Conservation (phyloP, 2,329 filamentous ascomycete species). For the Dactylonectria macrodidyma region DNA sequence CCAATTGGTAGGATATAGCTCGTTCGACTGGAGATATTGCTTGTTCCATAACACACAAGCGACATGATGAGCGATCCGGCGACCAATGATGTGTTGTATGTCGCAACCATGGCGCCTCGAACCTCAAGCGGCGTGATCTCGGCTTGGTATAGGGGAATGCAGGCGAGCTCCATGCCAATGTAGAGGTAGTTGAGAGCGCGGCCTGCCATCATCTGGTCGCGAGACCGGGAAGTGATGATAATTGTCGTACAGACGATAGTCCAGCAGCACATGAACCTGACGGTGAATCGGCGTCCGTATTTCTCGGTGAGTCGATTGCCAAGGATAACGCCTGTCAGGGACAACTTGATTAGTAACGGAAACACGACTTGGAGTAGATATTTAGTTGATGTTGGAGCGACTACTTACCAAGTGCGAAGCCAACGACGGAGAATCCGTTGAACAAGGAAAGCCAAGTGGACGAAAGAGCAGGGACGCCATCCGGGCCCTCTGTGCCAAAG, state of each 20-base stretch:
- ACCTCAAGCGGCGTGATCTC: slow-evolving; percentile 50
- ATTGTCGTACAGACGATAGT: slow-evolving; percentile 52
- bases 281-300: slow-evolving; percentile 53
- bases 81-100: slow-evolving; percentile 20
- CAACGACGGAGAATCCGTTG: slow-evolving; percentile 53
- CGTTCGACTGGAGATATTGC: slow-evolving; percentile 45
- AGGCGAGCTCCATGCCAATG: slow-evolving; percentile 57
- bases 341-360: too few relatives aligned
- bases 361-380: too few relatives aligned
- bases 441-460: slow-evolving; percentile 48
- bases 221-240: slow-evolving; percentile 49
- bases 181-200: slow-evolving; percentile 56
- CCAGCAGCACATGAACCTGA: slow-evolving; percentile 55
- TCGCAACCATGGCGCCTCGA: slow-evolving; percentile 51
- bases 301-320: slow-evolving; percentile 49
- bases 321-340: slow-evolving; percentile 34
- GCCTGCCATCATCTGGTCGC: slow-evolving; percentile 52
- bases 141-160: slow-evolving; percentile 53
- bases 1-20: slow-evolving; percentile 54
- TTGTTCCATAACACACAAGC: slow-evolving; percentile 48
- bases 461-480: slow-evolving; percentile 48
- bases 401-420: slow-evolving; percentile 31
- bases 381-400: too few relatives aligned
- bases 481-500: slow-evolving; percentile 48
- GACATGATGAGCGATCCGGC: slow-evolving; percentile 37